Evolutionary conservation across 352 stramenopile species (phyloP).

Genomic region (Aphanomyces stellatus): DNA sequence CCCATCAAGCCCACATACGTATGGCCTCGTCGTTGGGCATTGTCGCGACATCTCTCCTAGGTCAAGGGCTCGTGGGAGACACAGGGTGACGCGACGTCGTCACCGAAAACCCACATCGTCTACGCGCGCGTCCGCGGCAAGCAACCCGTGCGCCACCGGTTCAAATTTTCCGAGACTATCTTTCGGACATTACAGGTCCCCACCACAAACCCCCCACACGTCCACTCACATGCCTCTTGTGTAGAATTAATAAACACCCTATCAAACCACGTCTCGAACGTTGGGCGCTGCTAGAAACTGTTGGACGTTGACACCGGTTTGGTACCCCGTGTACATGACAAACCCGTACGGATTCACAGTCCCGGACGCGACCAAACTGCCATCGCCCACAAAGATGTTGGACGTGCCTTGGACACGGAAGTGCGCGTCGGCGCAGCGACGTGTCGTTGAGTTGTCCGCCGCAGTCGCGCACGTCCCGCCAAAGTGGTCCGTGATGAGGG

Average conservation of each 20-base stretch:
- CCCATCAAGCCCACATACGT: slow-evolving; percentile 10
- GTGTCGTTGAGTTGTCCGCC: slow-evolving; percentile 28
- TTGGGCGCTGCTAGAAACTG: neutral
- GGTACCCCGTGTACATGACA: slow-evolving; percentile 62
- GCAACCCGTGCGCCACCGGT: neutral
- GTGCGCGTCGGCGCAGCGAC: slow-evolving; percentile 53
- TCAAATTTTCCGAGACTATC: slow-evolving; percentile 13
- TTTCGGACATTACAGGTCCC: slow-evolving; percentile 1
- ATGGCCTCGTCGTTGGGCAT: too few species aligned
- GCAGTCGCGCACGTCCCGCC: slow-evolving; percentile 57
- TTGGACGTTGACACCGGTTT: slow-evolving; percentile 22
- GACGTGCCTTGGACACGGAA: slow-evolving; percentile 46
- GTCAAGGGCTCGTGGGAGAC: neutral
- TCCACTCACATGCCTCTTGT: neutral
- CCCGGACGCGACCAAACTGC: slow-evolving; percentile 44
- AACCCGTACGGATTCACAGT: slow-evolving; percentile 67
- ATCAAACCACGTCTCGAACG: too few species aligned
- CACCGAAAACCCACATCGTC: neutral
- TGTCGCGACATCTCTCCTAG: too few species aligned
- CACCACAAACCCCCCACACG: neutral
- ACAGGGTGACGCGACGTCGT: neutral
- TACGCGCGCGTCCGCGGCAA: slow-evolving; percentile 1
- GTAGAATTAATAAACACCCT: too few species aligned
- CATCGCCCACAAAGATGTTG: slow-evolving; percentile 67
- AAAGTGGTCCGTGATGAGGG: slow-evolving; percentile 45